Conservation (phyloP, 345 rosid genomes). For the Euphorbia pulcherrima region DNA sequence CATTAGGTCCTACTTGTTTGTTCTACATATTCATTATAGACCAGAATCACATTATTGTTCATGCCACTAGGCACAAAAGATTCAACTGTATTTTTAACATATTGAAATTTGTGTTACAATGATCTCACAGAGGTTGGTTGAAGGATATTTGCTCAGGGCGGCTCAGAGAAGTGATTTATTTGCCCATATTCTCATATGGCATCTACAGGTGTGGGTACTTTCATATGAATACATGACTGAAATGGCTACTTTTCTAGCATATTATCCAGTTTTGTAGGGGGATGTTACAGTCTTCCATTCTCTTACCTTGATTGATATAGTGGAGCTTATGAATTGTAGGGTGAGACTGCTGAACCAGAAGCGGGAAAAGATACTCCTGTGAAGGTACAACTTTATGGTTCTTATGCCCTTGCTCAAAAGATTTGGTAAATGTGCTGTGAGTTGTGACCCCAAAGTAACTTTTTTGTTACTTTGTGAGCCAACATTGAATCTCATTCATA, state of each 20-base stretch:
- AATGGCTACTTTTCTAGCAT: conserved; percentile 14
- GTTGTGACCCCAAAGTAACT: not conserved
- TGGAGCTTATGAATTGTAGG: conserved; percentile 49
- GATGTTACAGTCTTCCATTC: conserved; percentile 8
- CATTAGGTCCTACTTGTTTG: not conserved
- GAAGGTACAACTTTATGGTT: conserved; percentile 43
- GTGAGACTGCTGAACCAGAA: conserved; percentile 66
- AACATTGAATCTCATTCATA: not conserved
- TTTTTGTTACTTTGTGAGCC: not conserved
- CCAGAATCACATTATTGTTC: not conserved
- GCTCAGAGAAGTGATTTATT: conserved; percentile 94
- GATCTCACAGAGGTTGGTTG: conserved; percentile 71
- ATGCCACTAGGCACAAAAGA: not conserved
- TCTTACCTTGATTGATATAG: conserved; percentile 1
- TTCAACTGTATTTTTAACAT: not conserved
- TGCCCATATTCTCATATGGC: conserved; percentile 98
- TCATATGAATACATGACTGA: conserved; percentile 14
- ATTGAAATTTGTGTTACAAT: not conserved
- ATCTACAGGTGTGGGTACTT: conserved; percentile 62
- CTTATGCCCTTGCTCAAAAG: not conserved
- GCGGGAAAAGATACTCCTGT: conserved; percentile 55
- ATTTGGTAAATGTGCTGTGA: not conserved
- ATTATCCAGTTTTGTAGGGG: not conserved
- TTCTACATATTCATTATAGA: conserved; percentile 1
- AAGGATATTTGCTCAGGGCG: conserved; percentile 97